A percentile compares a stretch with the other conserved stretches of the same genome.
phyloP scores from a whole-genome alignment of 1,139 yeast genomes.

The Lodderomyces pseudojiufengensis region DNA sequence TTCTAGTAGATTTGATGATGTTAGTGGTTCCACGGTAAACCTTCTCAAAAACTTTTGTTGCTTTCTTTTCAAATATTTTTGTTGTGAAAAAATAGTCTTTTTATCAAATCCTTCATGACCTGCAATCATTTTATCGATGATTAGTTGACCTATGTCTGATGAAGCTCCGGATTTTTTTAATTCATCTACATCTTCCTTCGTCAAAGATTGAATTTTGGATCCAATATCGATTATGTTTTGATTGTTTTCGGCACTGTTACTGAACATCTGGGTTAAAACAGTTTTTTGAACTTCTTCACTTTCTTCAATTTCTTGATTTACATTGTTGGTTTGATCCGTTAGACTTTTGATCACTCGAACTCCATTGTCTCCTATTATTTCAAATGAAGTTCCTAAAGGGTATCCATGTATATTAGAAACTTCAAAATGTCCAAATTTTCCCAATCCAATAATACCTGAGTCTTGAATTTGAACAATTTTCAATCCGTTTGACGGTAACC shows the following conservation, averaged over 20 bases:
- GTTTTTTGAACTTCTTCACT: constrained; percentile 27
- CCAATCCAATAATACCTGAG: constrained; percentile 63
- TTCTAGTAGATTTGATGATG: constrained; percentile 72
- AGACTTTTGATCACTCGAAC: constrained; percentile 48
- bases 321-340: constrained; percentile 22
- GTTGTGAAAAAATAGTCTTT: constrained; percentile 87
- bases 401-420: constrained; percentile 74
- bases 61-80: constrained; percentile 84
- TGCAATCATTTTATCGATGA: constrained; percentile 76
- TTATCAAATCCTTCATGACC: constrained; percentile 85
- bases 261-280: constrained; percentile 39
- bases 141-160: constrained; percentile 67
- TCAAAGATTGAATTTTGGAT: constrained; percentile 67
- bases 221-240: constrained; percentile 73
- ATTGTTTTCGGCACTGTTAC: constrained; percentile 56
- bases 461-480: constrained; percentile 64
- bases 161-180: constrained; percentile 67
- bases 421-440: constrained; percentile 85
- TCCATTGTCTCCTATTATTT: constrained; percentile 58
- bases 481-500: constrained; percentile 77
- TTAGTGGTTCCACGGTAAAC: constrained; percentile 76
- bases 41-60: constrained; percentile 86
- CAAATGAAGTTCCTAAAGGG: constrained; percentile 88
- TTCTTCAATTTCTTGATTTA: constrained; percentile 3
- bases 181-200: constrained; percentile 73